These are phyloP conservation scores for Penicillium sp. DNA, from an alignment of 2,329 filamentous ascomycete genomes.

Conservation along the genomic window DNA sequence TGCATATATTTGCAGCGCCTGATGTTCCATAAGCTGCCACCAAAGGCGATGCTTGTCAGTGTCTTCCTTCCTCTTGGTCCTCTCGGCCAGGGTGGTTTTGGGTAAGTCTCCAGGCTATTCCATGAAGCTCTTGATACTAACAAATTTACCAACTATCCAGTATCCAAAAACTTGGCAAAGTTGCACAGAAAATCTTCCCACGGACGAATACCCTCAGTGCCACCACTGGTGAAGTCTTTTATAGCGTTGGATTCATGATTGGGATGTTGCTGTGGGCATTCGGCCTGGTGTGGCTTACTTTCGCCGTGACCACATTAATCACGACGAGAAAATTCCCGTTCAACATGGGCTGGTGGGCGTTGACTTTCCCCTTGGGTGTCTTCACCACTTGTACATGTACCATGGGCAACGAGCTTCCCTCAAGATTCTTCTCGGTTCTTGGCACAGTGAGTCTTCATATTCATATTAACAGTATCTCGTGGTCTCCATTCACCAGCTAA, in stretches of 20 bases:
- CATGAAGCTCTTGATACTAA: not conserved
- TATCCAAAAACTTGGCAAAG: conserved; percentile 57
- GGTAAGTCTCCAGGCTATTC: not conserved
- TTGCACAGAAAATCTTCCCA: conserved; percentile 45
- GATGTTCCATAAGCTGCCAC: conserved; percentile 68
- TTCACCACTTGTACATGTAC: conserved; percentile 53
- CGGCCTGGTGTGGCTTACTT: conserved; percentile 44
- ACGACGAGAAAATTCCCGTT: conserved; percentile 55
- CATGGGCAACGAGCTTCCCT: conserved; percentile 58
- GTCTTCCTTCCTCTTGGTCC: conserved; percentile 71
- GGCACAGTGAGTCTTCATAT: conserved; percentile 51
- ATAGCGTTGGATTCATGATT: conserved; percentile 38
- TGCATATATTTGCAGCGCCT: conserved; percentile 72
- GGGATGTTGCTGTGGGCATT: conserved; percentile 46
- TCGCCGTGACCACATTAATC: conserved; percentile 41
- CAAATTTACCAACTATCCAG: conserved; percentile 53
- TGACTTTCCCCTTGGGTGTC: conserved; percentile 64
- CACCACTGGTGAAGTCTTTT: conserved; percentile 37
- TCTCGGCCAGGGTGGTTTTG: conserved; percentile 61
- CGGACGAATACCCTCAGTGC: conserved; percentile 32
- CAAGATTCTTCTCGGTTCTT: conserved; percentile 61
- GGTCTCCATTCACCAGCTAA: not conserved
- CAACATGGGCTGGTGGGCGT: conserved; percentile 68
- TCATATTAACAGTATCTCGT: not conserved
- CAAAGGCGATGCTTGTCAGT: conserved; percentile 69